These are phyloP conservation scores for Ascoidea asiatica DNA, from an alignment of 805 yeast species.

Conservation along the genomic window DNA sequence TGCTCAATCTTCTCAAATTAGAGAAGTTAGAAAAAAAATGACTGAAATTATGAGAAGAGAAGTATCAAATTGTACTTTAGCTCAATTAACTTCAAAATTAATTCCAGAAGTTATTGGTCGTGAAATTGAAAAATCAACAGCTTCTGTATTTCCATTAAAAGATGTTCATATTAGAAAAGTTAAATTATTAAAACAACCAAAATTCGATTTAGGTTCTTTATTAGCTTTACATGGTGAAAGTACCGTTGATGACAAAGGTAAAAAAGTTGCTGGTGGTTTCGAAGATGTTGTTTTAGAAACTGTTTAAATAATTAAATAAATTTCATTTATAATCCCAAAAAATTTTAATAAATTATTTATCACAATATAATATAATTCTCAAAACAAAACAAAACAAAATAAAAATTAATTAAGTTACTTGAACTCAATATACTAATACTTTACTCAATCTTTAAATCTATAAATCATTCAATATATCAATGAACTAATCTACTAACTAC, in stretches of 20 bases:
- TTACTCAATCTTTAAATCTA: no score
- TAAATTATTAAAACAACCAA: conserved; percentile 96
- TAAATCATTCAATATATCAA: no score
- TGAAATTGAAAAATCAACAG: conserved; percentile 94
- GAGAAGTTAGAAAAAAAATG: conserved; percentile 96
- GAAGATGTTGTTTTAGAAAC: conserved; percentile 97
- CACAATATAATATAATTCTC: no score
- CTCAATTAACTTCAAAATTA: conserved; percentile 94
- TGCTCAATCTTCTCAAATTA: conserved; percentile 95
- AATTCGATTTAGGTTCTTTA: conserved; percentile 94
- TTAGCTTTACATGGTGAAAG: conserved; percentile 96
- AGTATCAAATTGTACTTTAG: conserved; percentile 86
- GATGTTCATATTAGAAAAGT: conserved; percentile 98
- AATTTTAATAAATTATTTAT: no score
- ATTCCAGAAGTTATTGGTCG: conserved; percentile 98
- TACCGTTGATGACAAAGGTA: conserved; percentile 90
- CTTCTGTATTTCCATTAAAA: conserved; percentile 92
- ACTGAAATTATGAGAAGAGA: conserved; percentile 92
- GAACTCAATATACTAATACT: no score
- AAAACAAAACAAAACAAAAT: no score
- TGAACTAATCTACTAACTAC: no score
- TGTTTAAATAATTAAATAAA: conserved; percentile 43
- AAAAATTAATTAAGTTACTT: no score
- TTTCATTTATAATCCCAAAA: no score
- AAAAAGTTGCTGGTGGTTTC: conserved; percentile 95